Percentiles rank a stretch among this genome's conserved stretches.
Conservation (phyloP, 192 early-diverging fungal genomes). For the Backusella macrospora region DNA sequence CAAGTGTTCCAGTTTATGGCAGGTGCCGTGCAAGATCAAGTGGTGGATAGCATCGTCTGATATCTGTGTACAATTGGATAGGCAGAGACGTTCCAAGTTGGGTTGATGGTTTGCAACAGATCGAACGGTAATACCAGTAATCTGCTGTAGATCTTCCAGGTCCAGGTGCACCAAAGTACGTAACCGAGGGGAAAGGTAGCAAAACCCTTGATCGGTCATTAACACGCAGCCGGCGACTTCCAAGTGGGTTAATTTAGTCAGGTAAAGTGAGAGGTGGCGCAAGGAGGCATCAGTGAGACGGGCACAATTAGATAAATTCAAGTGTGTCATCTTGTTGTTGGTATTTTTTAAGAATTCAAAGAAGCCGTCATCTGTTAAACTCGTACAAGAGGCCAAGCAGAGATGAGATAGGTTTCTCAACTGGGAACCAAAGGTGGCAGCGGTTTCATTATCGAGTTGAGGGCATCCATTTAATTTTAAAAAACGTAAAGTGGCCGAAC, state of each 20-base stretch:
- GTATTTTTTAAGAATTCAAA: conserved; percentile 37
- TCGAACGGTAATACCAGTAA: conserved; percentile 35
- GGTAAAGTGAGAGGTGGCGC: conserved; percentile 36
- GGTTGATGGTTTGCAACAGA: conserved; percentile 36
- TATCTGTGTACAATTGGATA: conserved; percentile 45
- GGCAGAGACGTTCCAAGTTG: conserved; percentile 33
- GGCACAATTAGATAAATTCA: conserved; percentile 49
- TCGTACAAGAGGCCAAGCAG: conserved; percentile 45
- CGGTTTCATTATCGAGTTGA: conserved; percentile 44
- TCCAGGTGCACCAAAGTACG: conserved; percentile 33
- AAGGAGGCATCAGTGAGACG: conserved; percentile 42
- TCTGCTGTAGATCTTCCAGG: conserved; percentile 40
- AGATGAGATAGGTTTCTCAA: conserved; percentile 47
- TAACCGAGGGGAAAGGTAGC: conserved; percentile 32
- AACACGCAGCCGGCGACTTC: conserved; percentile 49
- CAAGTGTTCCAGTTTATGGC: conserved; percentile 38
- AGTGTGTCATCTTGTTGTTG: conserved; percentile 32
- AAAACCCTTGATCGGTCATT: conserved; percentile 46
- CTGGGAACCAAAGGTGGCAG: conserved; percentile 36
- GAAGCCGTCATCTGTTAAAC: conserved; percentile 43
- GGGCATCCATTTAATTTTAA: conserved; percentile 51
- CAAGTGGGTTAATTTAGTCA: conserved; percentile 44
- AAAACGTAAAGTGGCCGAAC: conserved; percentile 42
- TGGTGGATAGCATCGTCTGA: conserved; percentile 38
- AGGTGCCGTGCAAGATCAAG: conserved; percentile 37